phyloP scores from a whole-genome alignment of 2,329 filamentous ascomycete genomes.

The Exophiala bonariae region DNA sequence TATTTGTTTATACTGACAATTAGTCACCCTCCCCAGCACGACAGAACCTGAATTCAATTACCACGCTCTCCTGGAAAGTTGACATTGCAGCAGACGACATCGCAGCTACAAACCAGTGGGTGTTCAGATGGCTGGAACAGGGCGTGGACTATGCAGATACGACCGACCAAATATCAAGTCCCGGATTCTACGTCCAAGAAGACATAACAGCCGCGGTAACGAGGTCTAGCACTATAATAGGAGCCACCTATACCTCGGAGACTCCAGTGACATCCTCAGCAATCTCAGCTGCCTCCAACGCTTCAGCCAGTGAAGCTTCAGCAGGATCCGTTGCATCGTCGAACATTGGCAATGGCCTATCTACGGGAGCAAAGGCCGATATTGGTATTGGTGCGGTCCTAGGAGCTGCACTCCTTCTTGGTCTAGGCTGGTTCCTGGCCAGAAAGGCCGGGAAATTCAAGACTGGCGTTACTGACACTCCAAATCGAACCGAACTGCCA shows the following conservation, averaged over 20 bases:
- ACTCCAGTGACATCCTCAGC: not conserved
- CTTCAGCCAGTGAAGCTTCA: not conserved
- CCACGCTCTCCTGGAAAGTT: constrained; percentile 1
- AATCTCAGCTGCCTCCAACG: not conserved
- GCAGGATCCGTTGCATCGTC: not conserved
- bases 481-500: not conserved
- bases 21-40: not conserved
- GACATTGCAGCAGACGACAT: not conserved
- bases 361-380: not conserved
- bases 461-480: not conserved
- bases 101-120: constrained; percentile 1
- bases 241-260: not conserved
- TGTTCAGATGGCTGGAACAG: constrained; percentile 2
- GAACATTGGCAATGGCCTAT: not conserved
- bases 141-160: constrained; percentile 1
- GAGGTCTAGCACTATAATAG: not conserved
- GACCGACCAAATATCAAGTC: constrained; percentile 5
- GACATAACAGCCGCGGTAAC: not conserved
- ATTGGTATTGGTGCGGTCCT: constrained; percentile 1
- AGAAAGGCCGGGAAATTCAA: not conserved
- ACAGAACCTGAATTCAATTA: not conserved
- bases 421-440: constrained; percentile 4
- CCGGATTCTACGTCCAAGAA: not conserved
- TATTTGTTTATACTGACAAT: not conserved
- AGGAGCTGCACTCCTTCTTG: constrained; percentile 1